A percentile compares a stretch with the other conserved stretches of the same genome.
Conservation (phyloP, 2,329 filamentous ascomycete genomes). For the Ophiognomonia clavigignenti-juglandacearum region DNA sequence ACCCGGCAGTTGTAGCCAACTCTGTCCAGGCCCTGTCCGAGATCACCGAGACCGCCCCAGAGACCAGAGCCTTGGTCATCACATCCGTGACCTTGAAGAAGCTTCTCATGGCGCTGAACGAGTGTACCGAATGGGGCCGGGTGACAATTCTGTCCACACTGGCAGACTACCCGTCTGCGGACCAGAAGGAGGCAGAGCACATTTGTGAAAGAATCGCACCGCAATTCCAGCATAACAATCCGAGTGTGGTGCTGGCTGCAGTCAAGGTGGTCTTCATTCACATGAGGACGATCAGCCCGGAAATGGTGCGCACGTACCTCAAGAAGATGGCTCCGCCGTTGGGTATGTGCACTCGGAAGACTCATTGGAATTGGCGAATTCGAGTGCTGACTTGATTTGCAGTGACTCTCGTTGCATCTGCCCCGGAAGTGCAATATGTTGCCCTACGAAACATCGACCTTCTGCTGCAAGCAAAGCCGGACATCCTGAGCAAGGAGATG, state of each 20-base stretch:
- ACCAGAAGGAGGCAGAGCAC: conserved; percentile 94
- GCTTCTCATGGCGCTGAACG: conserved; percentile 90
- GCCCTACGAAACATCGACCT: conserved; percentile 94
- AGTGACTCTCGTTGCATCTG: conserved; percentile 94
- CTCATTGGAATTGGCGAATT: conserved; percentile 1
- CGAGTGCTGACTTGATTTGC: conserved; percentile 7
- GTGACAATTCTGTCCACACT: conserved; percentile 89
- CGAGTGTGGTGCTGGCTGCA: conserved; percentile 92
- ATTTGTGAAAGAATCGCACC: conserved; percentile 95
- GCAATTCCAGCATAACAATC: conserved; percentile 98
- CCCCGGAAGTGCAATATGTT: conserved; percentile 96
- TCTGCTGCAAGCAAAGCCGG: conserved; percentile 89
- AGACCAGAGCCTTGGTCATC: conserved; percentile 81
- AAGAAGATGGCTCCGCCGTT: conserved; percentile 99
- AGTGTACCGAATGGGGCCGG: conserved; percentile 97
- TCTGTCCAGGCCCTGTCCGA: conserved; percentile 90
- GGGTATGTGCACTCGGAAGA: conserved; percentile 48
- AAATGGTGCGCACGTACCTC: conserved; percentile 77
- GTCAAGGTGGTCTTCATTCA: conserved; percentile 97
- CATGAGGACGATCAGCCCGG: conserved; percentile 77
- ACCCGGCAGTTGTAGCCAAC: conserved; percentile 99
- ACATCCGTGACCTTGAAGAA: conserved; percentile 85
- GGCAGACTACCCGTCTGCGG: conserved; percentile 79
- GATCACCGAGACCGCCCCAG: conserved; percentile 83
- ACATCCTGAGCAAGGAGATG: conserved; percentile 95